Conservation (phyloP, 169 alveolate species). For the Plasmodium gonderi region DNA sequence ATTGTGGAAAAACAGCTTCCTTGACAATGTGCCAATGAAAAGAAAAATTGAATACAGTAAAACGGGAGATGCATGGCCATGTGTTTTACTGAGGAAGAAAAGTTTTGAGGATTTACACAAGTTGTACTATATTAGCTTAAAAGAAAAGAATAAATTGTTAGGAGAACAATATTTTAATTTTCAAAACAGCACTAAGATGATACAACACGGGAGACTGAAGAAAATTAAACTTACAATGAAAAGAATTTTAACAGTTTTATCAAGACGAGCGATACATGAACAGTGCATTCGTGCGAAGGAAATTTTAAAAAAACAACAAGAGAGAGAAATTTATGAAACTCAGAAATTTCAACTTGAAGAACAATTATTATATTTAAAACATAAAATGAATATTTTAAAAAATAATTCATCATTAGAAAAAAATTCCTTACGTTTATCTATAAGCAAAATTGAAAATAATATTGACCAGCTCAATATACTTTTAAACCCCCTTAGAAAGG, state of each 20-base stretch:
- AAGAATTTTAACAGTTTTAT: slow-evolving; percentile 87
- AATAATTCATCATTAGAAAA: slow-evolving; percentile 78
- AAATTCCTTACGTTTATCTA: slow-evolving; percentile 76
- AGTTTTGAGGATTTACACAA: slow-evolving; percentile 89
- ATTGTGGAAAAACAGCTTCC: slow-evolving; percentile 84
- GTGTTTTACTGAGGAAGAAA: slow-evolving; percentile 84
- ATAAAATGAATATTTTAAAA: slow-evolving; percentile 68
- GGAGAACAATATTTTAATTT: slow-evolving; percentile 88
- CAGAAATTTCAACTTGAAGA: slow-evolving; percentile 84
- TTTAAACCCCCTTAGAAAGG: slow-evolving; percentile 85
- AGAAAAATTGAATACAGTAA: slow-evolving; percentile 79
- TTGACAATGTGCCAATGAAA: slow-evolving; percentile 78
- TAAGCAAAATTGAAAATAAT: slow-evolving; percentile 76
- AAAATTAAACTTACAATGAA: slow-evolving; percentile 89
- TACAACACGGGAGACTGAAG: slow-evolving; percentile 87
- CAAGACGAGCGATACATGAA: slow-evolving; percentile 89
- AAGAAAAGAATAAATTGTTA: slow-evolving; percentile 87
- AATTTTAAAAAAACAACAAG: slow-evolving; percentile 84
- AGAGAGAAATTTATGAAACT: slow-evolving; percentile 86
- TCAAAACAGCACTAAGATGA: slow-evolving; percentile 80
- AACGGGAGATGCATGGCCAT: slow-evolving; percentile 91
- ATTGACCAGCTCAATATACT: slow-evolving; percentile 78
- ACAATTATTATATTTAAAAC: slow-evolving; percentile 37
- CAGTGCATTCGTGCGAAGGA: slow-evolving; percentile 89
- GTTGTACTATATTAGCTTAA: slow-evolving; percentile 86